A percentile compares a stretch with the other conserved stretches of the same genome.
Evolutionary conservation across 495 filamentous ascomycete genomes (phyloP).

Genomic region (Extremus antarcticus): DNA sequence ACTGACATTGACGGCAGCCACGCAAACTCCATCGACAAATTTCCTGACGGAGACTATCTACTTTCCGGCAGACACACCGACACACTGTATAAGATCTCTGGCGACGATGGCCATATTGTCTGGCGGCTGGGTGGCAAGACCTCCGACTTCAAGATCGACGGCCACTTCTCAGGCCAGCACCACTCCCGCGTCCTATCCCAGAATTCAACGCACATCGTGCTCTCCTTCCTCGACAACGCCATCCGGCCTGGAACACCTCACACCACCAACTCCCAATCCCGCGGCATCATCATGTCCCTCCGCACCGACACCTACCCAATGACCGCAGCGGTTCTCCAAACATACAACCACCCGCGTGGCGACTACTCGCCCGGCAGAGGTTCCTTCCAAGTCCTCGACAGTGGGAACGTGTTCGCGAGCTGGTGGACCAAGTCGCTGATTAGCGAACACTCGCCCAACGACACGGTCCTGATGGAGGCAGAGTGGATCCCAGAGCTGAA

Average conservation of each 20-base stretch:
- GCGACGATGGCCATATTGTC: constrained; percentile 6
- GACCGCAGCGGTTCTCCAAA: not conserved
- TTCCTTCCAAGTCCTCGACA: not conserved
- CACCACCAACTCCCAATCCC: not conserved
- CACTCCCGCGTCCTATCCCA: not conserved
- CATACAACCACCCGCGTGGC: not conserved
- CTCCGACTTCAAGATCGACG: not conserved
- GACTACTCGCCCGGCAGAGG: not conserved
- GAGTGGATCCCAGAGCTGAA: not conserved
- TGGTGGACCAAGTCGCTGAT: not conserved
- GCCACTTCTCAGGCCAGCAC: not conserved
- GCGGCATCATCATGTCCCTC: not conserved
- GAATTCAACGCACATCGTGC: not conserved
- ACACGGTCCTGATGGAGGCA: not conserved
- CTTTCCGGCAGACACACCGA: constrained; percentile 9
- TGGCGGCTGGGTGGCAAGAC: constrained; percentile 10
- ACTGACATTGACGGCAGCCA: no score
- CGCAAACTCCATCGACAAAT: constrained; percentile 14
- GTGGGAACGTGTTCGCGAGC: not conserved
- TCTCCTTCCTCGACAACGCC: constrained; percentile 1
- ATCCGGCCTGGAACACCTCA: not conserved
- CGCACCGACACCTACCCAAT: not conserved
- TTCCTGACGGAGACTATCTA: constrained; percentile 12
- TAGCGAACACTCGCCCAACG: not conserved
- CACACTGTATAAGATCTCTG: constrained; percentile 8